Evolutionary conservation across 768 basidiomycete genomes (phyloP).

Genomic region (Suillus ampliporus): DNA sequence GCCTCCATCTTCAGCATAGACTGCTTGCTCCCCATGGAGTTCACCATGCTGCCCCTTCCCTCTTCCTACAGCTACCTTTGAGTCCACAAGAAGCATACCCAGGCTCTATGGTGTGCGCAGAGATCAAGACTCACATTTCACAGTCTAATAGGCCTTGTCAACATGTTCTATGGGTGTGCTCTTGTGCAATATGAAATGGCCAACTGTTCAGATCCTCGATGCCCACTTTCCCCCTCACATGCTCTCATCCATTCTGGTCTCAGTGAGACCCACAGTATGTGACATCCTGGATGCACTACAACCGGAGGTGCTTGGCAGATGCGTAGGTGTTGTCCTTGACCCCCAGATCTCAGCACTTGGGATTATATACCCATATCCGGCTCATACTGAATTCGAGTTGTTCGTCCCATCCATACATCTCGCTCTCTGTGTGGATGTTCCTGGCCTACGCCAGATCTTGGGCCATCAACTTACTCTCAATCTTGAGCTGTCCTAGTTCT

Average conservation of each 20-base stretch:
- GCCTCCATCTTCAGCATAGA: not conserved
- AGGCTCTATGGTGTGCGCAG: not conserved
- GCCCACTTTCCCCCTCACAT: not conserved
- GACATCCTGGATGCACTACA: not conserved
- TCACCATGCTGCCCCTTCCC: not conserved
- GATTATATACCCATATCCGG: slow-evolving; percentile 18
- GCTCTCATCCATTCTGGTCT: not conserved
- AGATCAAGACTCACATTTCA: not conserved
- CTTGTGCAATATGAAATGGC: not conserved
- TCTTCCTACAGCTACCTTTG: not conserved
- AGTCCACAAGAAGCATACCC: not conserved
- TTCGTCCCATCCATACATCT: slow-evolving; percentile 57
- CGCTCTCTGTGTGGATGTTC: slow-evolving; percentile 53
- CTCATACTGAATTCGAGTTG: slow-evolving; percentile 48
- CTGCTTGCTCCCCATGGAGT: not conserved
- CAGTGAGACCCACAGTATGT: not conserved
- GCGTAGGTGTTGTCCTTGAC: not conserved
- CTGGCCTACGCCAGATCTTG: slow-evolving; percentile 51
- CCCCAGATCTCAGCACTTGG: not conserved
- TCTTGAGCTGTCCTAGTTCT: slow-evolving; percentile 47
- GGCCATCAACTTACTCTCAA: slow-evolving; percentile 62
- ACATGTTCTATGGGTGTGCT: not conserved
- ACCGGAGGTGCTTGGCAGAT: not conserved
- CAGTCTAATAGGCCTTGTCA: not conserved
- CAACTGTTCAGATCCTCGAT: not conserved